A percentile compares a stretch with the other conserved stretches of the same genome.
Conservation (phyloP, 2,329 filamentous ascomycete genomes). For the Aspergillus glaucus region DNA sequence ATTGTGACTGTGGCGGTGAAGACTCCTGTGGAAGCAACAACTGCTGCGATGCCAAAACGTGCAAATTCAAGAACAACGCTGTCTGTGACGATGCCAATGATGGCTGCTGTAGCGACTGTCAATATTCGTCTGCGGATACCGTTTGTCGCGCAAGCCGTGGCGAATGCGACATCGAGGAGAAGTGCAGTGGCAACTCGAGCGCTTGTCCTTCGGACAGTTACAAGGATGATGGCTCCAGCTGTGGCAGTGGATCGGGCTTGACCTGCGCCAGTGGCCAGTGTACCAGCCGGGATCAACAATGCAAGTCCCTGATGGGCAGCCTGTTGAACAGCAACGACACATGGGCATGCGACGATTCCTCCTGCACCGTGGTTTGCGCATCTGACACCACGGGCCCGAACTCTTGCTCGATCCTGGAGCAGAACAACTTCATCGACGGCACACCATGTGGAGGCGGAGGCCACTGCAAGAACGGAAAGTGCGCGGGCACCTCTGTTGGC, state of each 20-base stretch:
- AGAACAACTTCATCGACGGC: conserved; percentile 82
- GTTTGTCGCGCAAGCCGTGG: conserved; percentile 78
- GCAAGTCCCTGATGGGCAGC: conserved; percentile 73
- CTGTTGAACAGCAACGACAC: conserved; percentile 70
- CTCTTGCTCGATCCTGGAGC: conserved; percentile 68
- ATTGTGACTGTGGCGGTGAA: conserved; percentile 88
- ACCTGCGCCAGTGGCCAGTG: conserved; percentile 88
- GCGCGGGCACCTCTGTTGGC: conserved; percentile 62
- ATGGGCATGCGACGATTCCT: conserved; percentile 65
- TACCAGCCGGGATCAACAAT: conserved; percentile 85
- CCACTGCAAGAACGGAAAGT: conserved; percentile 69
- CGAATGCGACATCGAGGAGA: conserved; percentile 77
- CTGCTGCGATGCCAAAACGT: conserved; percentile 82
- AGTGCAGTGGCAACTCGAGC: conserved; percentile 65
- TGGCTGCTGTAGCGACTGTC: conserved; percentile 39
- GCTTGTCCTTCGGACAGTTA: conserved; percentile 69
- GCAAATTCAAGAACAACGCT: conserved; percentile 69
- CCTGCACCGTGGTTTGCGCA: conserved; percentile 71
- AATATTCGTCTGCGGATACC: conserved; percentile 50
- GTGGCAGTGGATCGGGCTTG: conserved; percentile 57
- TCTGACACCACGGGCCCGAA: conserved; percentile 61
- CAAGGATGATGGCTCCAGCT: conserved; percentile 62
- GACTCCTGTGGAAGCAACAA: conserved; percentile 64
- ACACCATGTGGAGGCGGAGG: conserved; percentile 78
- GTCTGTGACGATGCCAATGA: conserved; percentile 62